Conservation (phyloP, 768 basidiomycete species). For the Pleurotus eryngii region DNA sequence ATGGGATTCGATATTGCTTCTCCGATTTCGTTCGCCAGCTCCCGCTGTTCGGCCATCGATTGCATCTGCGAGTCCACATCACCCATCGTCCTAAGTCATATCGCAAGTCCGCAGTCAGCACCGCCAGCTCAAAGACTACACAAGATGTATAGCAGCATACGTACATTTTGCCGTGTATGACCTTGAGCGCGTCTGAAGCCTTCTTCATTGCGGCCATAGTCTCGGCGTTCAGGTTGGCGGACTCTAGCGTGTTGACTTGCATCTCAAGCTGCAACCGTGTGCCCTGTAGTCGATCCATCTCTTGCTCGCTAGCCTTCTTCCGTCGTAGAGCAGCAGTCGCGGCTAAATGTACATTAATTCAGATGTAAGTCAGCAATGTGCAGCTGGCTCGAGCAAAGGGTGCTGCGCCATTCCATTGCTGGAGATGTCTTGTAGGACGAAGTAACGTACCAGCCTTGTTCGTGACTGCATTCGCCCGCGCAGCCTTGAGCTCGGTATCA, state of each 20-base stretch:
- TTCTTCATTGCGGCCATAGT: constrained; percentile 98
- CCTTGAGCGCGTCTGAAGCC: constrained; percentile 83
- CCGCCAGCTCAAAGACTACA: not conserved
- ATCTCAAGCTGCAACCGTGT: constrained; percentile 90
- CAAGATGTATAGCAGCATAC: constrained; percentile 29
- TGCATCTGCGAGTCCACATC: constrained; percentile 92
- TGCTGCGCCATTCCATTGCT: not conserved
- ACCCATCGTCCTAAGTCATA: constrained; percentile 60
- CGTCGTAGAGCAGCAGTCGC: constrained; percentile 88
- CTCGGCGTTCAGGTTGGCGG: constrained; percentile 96
- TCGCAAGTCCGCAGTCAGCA: constrained; percentile 1
- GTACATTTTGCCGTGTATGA: constrained; percentile 87
- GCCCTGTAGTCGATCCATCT: constrained; percentile 82
- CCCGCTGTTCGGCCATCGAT: constrained; percentile 84
- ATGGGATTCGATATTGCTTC: constrained; percentile 79
- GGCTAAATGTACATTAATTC: constrained; percentile 39
- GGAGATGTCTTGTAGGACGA: not conserved
- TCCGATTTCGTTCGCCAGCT: constrained; percentile 89
- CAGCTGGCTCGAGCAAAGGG: no score
- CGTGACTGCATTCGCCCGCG: constrained; percentile 86
- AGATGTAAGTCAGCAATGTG: not conserved
- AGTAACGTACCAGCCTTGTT: constrained; percentile 82
- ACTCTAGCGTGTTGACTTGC: constrained; percentile 96
- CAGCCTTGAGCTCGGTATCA: constrained; percentile 90
- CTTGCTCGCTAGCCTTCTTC: constrained; percentile 87